Base-by-base conservation (phyloP, 345 rosid species). In the Salix caprea region DNA sequence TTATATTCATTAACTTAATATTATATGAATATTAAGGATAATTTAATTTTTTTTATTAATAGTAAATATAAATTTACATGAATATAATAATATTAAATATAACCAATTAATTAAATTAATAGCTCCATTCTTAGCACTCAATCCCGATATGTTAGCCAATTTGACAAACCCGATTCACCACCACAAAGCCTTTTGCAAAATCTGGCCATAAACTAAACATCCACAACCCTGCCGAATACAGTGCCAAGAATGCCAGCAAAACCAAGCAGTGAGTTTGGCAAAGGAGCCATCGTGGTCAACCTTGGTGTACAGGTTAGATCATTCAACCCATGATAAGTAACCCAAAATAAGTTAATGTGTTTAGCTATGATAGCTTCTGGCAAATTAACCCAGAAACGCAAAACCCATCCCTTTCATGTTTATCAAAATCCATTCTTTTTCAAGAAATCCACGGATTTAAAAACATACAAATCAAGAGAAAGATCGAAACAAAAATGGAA, bases 311-410 rank as follows among this genome's bases (percentile, higher is more conserved):
- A 34, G 1, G 60, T 72, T 13, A 72, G 5, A 36, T 78, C 80
- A 34, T 71, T 52, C 48, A 72, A 3, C 0, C 80, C 81, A 28
- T 78, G 76, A 18, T 67, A 78, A 26, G 68, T 52, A 40, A 72
- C 32, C 76, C 76, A 72, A 0, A 7, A 3, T 13, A 78, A n/a
- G n/a, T 66, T 2, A 4, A 16, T n/a, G 23, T 54, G 76, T n/a
- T 23, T n/a, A 1, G 21, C 4, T 4, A 66, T 4, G 19, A 71
- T 32, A n/a, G 5, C 37, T 6, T 2, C 10, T 4, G 2, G 69
- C 30, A 24, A 34, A 34, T 34, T 34, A 76, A 77, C 6, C 7
- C 7, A 1, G 5, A 0, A 7, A 24, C 26, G n/a, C 71, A 52
- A 8, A 78, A 37, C 2, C 72, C 71, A n/a, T 72, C 10, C 7